phyloP scores from a whole-genome alignment of 495 filamentous ascomycete genomes.

The Aspergillus steynii region DNA sequence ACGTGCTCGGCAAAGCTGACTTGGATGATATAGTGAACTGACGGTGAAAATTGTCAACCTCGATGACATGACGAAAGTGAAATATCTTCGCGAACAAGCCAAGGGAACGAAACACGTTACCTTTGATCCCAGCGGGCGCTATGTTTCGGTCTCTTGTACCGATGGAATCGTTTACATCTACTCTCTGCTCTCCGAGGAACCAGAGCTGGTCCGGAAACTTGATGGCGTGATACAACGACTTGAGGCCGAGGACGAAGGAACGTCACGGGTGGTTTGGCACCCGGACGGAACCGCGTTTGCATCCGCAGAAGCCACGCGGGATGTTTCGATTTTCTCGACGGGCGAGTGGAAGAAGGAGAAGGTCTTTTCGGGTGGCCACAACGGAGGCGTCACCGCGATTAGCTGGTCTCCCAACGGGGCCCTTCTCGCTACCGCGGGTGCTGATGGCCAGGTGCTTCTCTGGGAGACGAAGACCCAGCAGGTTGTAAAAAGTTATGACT shows the following conservation, averaged over 20 bases:
- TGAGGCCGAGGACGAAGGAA: conserved; percentile 76
- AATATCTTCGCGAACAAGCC: conserved; percentile 75
- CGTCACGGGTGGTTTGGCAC: conserved; percentile 81
- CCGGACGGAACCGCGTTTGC: conserved; percentile 93
- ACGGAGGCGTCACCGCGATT: conserved; percentile 80
- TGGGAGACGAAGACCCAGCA: conserved; percentile 91
- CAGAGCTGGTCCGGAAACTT: conserved; percentile 75
- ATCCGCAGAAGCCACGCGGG: conserved; percentile 75
- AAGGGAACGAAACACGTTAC: conserved; percentile 87
- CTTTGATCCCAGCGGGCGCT: conserved; percentile 79
- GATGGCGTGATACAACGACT: conserved; percentile 81
- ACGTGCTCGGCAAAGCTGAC: conserved; percentile 13
- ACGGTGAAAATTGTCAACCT: conserved; percentile 84
- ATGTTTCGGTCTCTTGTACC: conserved; percentile 78
- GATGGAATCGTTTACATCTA: conserved; percentile 90
- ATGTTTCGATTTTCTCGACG: conserved; percentile 82
- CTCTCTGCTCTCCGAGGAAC: conserved; percentile 76
- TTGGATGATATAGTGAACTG: conserved; percentile 59
- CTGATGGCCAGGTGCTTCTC: conserved; percentile 78
- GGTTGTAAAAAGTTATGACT: conserved; percentile 64
- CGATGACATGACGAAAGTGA: conserved; percentile 70
- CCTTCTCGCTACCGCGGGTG: conserved; percentile 76
- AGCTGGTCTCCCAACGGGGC: conserved; percentile 95
- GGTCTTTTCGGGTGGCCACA: conserved; percentile 73
- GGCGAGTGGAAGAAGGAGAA: conserved; percentile 86